Base-by-base conservation (phyloP, 345 rosid genomes). In the Brassica carinata region DNA sequence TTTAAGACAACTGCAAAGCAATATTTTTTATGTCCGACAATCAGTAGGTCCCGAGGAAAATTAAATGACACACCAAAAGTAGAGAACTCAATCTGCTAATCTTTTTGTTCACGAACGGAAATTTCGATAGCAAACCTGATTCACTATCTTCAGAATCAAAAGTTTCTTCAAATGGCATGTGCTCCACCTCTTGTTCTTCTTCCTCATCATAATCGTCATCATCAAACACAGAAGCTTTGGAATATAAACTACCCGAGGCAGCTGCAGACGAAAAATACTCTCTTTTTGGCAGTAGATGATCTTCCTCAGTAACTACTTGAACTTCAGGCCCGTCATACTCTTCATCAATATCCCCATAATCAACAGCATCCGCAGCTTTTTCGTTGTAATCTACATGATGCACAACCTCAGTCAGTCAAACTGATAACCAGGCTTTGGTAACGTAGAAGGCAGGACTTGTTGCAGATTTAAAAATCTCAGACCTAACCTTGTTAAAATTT, bases 131-230 rank as follows among this genome's bases (percentile, higher is more conserved):
- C 64, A 78, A 85, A 90, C 92, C 93, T 86, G 89, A 72, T 71
- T 83, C 81, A 33, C 72, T 38, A 67, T 78, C 63, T 70, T 83
- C 85, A 72, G 82, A 75, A 81, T 83, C 88, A 67, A 53, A 58
- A 36, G 85, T 69, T 73, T 78, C 80, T 77, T 90, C 90, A 73
- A 76, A 73, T 69, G 75, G 77, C 13, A 75, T 83, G 26, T 67
- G 73, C 73, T 86, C 84, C 78, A 86, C 84, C 73, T 89, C 92
- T 71, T 75, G 78, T 84, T 89, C 91, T 87, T 87, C 96, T 29
- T 90, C 97, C 80, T 95, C 99, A 36, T 95, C 99, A 79, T 95
- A 95, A 77, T 95, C 87, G 78, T 95, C 98, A 85, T 95, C 91
- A 48, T 89, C 99, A 80, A 89, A 91, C 14, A 87, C 86, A 73